Percentiles rank a stretch among this genome's conserved stretches.
phyloP scores from a whole-genome alignment of 306 rosid species.

The Rubus idaeus region DNA sequence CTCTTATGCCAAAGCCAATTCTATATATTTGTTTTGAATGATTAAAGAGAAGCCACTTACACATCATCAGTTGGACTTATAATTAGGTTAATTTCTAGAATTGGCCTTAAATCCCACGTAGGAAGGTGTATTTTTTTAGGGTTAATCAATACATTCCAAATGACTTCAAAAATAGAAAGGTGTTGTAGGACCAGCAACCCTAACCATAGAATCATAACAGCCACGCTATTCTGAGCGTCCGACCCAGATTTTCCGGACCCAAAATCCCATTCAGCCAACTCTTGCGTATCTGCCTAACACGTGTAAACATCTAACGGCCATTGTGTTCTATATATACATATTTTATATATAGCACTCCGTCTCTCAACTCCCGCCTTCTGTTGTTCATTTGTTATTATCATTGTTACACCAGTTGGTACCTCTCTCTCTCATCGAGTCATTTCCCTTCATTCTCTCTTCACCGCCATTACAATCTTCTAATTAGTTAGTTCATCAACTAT shows the following conservation, averaged over 20 bases:
- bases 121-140: too few relatives aligned
- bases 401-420: constrained; percentile 14
- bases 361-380: constrained; percentile 41
- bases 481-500: neutral
- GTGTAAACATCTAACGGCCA: constrained; percentile 36
- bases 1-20: neutral
- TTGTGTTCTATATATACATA: constrained; percentile 24
- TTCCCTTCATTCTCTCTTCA: neutral
- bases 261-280: neutral
- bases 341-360: constrained; percentile 1
- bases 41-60: neutral
- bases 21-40: neutral
- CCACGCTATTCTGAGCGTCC: constrained; percentile 3
- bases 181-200: constrained; percentile 2
- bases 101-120: neutral
- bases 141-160: neutral
- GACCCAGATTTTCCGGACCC: constrained; percentile 10
- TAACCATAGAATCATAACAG: constrained; percentile 28
- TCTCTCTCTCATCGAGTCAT: neutral
- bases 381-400: neutral
- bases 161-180: constrained; percentile 6
- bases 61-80: neutral
- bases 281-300: constrained; percentile 16
- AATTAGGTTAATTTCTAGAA: neutral
- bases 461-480: neutral